Conservation (phyloP, 2,329 filamentous ascomycete genomes). For the Beauveria caledonica region DNA sequence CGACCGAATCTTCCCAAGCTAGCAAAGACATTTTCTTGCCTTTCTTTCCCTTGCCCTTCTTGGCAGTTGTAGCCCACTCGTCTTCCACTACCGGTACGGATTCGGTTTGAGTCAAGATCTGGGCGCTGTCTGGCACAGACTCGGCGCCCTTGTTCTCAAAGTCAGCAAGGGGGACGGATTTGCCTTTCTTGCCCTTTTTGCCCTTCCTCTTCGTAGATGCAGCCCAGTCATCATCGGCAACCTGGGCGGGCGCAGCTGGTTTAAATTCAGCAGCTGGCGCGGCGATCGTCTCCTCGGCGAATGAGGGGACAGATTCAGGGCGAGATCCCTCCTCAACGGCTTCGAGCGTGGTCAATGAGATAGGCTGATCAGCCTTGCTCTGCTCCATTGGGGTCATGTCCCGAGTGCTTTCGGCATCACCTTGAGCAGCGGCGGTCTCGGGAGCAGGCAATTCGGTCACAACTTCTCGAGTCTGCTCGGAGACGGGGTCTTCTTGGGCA, state of each 20-base stretch:
- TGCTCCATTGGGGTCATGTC: slow-evolving; percentile 21
- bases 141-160: background rate
- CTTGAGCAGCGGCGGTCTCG: slow-evolving; percentile 16
- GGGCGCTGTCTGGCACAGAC: background rate
- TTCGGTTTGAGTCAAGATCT: background rate
- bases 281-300: background rate
- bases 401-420: slow-evolving; percentile 16
- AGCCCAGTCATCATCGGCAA: slow-evolving; percentile 13
- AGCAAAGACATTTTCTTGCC: slow-evolving; percentile 6
- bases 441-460: background rate
- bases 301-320: background rate
- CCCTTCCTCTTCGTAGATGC: slow-evolving; percentile 25
- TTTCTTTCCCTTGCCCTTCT: slow-evolving; percentile 11
- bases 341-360: background rate
- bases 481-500: no score
- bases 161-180: background rate
- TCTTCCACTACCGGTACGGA: background rate
- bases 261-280: background rate
- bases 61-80: background rate
- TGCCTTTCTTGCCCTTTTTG: slow-evolving; percentile 27
- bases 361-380: slow-evolving; percentile 20
- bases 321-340: background rate
- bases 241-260: background rate
- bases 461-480: background rate
- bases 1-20: background rate